These are phyloP conservation scores for Fusarium paranaense DNA, from an alignment of 2,329 filamentous ascomycete genomes.

Conservation along the genomic window DNA sequence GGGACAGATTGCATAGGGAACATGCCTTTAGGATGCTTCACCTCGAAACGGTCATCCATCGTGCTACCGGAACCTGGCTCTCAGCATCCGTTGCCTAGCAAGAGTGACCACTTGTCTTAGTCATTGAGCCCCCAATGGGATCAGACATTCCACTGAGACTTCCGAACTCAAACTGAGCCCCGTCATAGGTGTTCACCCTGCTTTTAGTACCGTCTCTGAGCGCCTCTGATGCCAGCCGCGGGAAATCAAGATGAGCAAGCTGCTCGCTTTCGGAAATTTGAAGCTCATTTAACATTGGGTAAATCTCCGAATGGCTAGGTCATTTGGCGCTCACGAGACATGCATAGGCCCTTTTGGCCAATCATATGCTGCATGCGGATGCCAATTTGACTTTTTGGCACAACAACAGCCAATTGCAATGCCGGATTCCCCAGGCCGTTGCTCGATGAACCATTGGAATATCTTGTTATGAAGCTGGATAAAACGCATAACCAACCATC, in stretches of 20 bases:
- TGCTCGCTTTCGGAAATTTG: slow-evolving; percentile 43
- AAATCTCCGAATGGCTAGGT: slow-evolving; percentile 37
- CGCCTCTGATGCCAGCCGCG: not conserved
- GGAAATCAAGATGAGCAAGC: not conserved
- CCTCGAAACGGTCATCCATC: not conserved
- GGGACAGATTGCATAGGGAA: not conserved
- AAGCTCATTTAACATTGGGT: slow-evolving; percentile 26
- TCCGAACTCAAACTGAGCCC: not conserved
- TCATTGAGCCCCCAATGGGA: slow-evolving; percentile 1
- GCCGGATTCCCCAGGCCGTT: not conserved
- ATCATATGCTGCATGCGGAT: slow-evolving; percentile 20
- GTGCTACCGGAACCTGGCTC: not conserved
- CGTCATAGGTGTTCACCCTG: slow-evolving; percentile 29
- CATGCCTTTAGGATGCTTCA: not conserved
- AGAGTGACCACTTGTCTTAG: slow-evolving; percentile 10
- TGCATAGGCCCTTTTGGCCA: slow-evolving; percentile 27
- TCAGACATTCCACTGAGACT: slow-evolving; percentile 19
- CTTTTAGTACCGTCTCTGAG: slow-evolving; percentile 8
- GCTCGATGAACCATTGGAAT: not conserved
- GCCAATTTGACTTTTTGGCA: slow-evolving; percentile 21
- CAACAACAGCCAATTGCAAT: slow-evolving; percentile 25
- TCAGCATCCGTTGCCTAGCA: slow-evolving; percentile 20
- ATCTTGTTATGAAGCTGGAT: not conserved
- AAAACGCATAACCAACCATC: not conserved
- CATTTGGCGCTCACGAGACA: slow-evolving; percentile 28